Evolutionary conservation across 805 yeast genomes (phyloP).

Genomic region (Starmera amethionina): DNA sequence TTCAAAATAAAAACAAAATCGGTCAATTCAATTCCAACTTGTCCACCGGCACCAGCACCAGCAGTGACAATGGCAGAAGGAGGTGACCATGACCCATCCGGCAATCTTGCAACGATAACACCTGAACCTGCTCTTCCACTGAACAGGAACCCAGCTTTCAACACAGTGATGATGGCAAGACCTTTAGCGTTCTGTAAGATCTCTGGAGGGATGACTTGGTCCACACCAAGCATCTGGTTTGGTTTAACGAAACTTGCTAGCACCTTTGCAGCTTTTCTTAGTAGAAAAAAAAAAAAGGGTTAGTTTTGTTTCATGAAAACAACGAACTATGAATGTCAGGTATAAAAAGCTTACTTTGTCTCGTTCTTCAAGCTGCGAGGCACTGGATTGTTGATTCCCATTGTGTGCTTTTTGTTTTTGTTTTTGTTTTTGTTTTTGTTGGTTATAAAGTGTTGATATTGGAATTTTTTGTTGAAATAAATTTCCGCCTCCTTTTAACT

Average conservation of each 20-base stretch:
- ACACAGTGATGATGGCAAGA: slow-evolving; percentile 82
- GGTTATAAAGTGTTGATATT: neutral
- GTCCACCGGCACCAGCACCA: slow-evolving; percentile 99
- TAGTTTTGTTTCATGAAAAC: no score
- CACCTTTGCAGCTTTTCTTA: slow-evolving; percentile 88
- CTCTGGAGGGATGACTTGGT: slow-evolving; percentile 81
- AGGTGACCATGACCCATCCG: slow-evolving; percentile 96
- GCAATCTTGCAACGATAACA: slow-evolving; percentile 83
- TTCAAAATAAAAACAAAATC: slow-evolving; percentile 93
- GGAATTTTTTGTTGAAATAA: neutral
- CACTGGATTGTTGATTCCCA: slow-evolving; percentile 90
- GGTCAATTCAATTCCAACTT: slow-evolving; percentile 91
- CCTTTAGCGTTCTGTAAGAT: slow-evolving; percentile 88
- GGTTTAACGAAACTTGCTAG: slow-evolving; percentile 89
- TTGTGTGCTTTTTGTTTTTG: slow-evolving; percentile 12
- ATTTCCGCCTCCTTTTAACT: neutral
- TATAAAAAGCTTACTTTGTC: slow-evolving; percentile 63
- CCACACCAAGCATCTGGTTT: slow-evolving; percentile 85
- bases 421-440: neutral
- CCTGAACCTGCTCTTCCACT: slow-evolving; percentile 98
- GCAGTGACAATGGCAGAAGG: slow-evolving; percentile 94
- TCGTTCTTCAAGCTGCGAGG: slow-evolving; percentile 86
- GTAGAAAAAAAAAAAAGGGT: neutral
- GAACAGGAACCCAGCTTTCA: slow-evolving; percentile 92
- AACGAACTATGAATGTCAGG: no score